Percentiles rank a stretch among this genome's conserved stretches.
Conservation (phyloP, 345 rosid genomes). For the Theobroma cacao region DNA sequence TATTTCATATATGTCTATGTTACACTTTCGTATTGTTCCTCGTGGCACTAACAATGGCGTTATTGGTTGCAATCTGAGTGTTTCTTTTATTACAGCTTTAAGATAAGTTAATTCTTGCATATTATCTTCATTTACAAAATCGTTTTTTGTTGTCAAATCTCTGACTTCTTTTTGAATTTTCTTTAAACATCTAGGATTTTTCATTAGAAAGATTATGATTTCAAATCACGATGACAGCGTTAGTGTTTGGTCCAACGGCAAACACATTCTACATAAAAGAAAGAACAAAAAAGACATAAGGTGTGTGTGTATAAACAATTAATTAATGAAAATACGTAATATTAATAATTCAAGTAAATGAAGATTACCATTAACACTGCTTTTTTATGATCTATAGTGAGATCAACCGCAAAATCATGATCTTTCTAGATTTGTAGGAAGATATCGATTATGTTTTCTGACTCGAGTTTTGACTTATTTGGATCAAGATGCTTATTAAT, state of each 20-base stretch:
- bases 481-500: conserved; percentile 38
- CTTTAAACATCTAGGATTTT: conserved; percentile 30
- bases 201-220: conserved; percentile 40
- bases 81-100: conserved; percentile 47
- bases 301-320: neutral
- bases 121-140: conserved; percentile 34
- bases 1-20: neutral
- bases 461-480: conserved; percentile 12
- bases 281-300: neutral
- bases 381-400: conserved; percentile 47
- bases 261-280: conserved; percentile 32
- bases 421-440: conserved; percentile 31
- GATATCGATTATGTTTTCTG: conserved; percentile 41
- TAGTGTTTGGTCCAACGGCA: conserved; percentile 41
- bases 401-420: conserved; percentile 18
- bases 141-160: conserved; percentile 22
- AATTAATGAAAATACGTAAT: neutral
- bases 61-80: conserved; percentile 31
- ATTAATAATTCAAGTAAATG: too few relatives aligned
- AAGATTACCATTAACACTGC: conserved; percentile 46
- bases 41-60: conserved; percentile 31
- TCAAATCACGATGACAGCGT: conserved; percentile 40
- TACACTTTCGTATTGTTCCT: conserved; percentile 16
- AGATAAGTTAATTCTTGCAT: conserved; percentile 26
- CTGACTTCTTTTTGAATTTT: conserved; percentile 38